These are phyloP conservation scores for Cladophialophora chaetospira DNA, from an alignment of 2,329 filamentous ascomycete genomes.

Conservation along the genomic window DNA sequence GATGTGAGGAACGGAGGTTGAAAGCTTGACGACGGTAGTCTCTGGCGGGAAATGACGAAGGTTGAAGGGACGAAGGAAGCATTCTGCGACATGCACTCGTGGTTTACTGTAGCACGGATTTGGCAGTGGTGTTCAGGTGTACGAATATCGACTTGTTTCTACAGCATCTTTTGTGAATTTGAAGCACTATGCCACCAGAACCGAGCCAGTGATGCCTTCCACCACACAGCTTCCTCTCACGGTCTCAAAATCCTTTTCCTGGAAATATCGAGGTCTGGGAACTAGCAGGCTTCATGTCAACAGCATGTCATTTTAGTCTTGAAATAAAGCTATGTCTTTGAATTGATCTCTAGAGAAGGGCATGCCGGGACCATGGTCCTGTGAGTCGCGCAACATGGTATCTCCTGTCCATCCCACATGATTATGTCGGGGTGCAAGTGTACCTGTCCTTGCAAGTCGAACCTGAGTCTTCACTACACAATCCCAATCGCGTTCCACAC, in stretches of 20 bases:
- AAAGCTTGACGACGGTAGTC: no score
- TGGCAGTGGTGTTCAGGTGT: background rate
- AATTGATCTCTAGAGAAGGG: background rate
- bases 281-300: no score
- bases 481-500: background rate
- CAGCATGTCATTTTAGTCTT: no score
- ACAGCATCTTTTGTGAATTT: background rate
- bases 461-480: background rate
- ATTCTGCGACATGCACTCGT: background rate
- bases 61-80: no score
- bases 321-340: background rate
- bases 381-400: background rate
- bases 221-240: no score
- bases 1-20: slow-evolving; percentile 63
- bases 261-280: no score
- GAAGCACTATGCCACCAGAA: no score
- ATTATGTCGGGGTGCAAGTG: background rate
- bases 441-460: no score
- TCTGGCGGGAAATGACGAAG: no score
- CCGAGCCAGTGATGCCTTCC: no score
- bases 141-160: background rate
- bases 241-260: no score
- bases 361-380: background rate
- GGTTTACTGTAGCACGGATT: background rate
- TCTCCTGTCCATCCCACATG: background rate